phyloP scores from a whole-genome alignment of 225 moss, liverwort and hornwort species.

The Straminergon stramineum region DNA sequence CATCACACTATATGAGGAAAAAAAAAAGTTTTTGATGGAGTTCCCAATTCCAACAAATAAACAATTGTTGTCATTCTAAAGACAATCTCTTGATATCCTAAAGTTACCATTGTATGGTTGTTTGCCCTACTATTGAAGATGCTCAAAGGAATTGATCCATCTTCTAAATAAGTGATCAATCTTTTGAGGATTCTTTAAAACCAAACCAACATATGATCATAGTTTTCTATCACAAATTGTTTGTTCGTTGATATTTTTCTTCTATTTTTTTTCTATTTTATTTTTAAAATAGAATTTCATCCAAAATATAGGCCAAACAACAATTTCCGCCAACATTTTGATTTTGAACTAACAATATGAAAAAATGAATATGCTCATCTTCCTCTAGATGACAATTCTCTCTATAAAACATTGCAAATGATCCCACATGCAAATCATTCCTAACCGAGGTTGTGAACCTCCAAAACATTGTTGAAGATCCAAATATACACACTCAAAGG shows the following conservation, averaged over 20 bases:
- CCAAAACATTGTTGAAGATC: too few relatives aligned
- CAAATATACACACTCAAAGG: too few relatives aligned
- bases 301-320: background rate
- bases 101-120: background rate
- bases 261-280: background rate
- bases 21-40: too few relatives aligned
- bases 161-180: background rate
- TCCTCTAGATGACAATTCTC: too few relatives aligned
- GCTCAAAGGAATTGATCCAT: background rate
- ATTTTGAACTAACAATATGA: too few relatives aligned
- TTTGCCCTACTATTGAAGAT: background rate
- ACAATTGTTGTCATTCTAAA: too few relatives aligned
- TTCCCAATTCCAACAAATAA: too few relatives aligned
- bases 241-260: background rate
- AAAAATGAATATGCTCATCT: too few relatives aligned
- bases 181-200: background rate
- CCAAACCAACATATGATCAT: background rate
- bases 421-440: too few relatives aligned
- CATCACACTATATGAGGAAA: too few relatives aligned
- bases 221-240: background rate
- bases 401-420: too few relatives aligned
- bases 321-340: background rate
- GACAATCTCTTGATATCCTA: background rate
- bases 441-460: too few relatives aligned
- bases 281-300: background rate